Evolutionary conservation across 345 rosid species (phyloP).

Genomic region (Aurinia saxatilis): DNA sequence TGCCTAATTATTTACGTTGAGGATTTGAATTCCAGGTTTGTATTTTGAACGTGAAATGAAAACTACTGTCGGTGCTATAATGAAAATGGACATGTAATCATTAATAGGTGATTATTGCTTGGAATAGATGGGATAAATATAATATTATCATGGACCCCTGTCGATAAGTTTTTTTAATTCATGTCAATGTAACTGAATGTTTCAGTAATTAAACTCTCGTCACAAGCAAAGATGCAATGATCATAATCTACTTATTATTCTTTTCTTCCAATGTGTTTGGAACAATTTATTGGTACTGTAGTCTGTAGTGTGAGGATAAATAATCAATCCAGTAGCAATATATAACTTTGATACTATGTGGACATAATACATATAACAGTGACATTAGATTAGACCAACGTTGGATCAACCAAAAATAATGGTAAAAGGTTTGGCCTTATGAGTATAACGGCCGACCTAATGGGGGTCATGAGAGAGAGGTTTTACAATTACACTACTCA

Average conservation of each 20-base stretch:
- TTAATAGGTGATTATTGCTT: conserved; percentile 24
- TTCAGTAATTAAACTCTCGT: background rate
- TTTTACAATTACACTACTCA: background rate
- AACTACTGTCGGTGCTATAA: conserved; percentile 24
- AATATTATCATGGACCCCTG: conserved; percentile 16
- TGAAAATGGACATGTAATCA: conserved; percentile 29
- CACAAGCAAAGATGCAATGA: too few species aligned
- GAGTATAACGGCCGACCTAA: conserved; percentile 20
- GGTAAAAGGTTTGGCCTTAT: conserved; percentile 10
- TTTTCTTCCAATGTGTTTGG: too few species aligned
- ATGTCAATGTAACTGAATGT: background rate
- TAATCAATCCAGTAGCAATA: background rate
- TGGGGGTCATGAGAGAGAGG: conserved; percentile 6
- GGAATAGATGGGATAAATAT: background rate
- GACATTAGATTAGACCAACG: conserved; percentile 16
- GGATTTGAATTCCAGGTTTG: background rate
- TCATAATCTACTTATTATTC: too few species aligned
- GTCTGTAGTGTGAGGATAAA: background rate
- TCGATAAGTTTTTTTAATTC: background rate
- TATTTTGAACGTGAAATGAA: background rate
- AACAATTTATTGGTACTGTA: background rate
- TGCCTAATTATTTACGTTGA: background rate
- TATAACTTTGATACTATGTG: background rate
- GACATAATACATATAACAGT: background rate
- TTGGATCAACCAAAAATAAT: conserved; percentile 13